Evolutionary conservation across 2,329 filamentous ascomycete genomes (phyloP).

Genomic region (Aspergillus novofumigatus): DNA sequence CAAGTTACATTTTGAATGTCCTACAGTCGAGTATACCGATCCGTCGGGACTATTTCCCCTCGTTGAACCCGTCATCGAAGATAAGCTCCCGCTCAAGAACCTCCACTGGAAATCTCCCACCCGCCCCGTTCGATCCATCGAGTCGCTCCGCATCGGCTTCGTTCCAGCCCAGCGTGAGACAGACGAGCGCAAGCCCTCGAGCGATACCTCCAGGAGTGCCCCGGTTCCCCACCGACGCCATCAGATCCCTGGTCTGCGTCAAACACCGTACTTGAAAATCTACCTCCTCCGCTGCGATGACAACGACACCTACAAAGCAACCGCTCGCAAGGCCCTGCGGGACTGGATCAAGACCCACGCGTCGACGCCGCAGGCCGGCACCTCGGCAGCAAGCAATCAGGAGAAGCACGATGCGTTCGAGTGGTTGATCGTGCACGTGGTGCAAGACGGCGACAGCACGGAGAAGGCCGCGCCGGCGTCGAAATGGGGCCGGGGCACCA

Average conservation of each 20-base stretch:
- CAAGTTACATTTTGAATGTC: conserved; percentile 9
- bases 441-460: conserved; percentile 67
- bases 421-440: conserved; percentile 90
- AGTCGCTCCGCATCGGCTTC: conserved; percentile 85
- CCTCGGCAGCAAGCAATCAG: conserved; percentile 54
- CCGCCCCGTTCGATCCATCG: conserved; percentile 86
- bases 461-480: conserved; percentile 65
- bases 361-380: conserved; percentile 48
- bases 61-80: conserved; percentile 70
- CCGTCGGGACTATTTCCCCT: conserved; percentile 83
- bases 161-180: conserved; percentile 55
- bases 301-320: conserved; percentile 85
- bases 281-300: conserved; percentile 90
- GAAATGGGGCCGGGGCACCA: conserved; percentile 74
- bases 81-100: conserved; percentile 80
- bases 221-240: conserved; percentile 61
- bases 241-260: conserved; percentile 88
- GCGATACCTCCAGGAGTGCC: conserved; percentile 32
- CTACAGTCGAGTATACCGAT: conserved; percentile 88
- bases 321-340: conserved; percentile 70
- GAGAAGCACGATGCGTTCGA: conserved; percentile 97
- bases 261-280: conserved; percentile 90
- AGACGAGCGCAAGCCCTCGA: conserved; percentile 32
- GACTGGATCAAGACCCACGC: conserved; percentile 87
- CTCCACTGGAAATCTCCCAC: conserved; percentile 96